Percentiles rank a stretch among this genome's conserved stretches.
These are phyloP conservation scores for Avena insularis DNA, from an alignment of 176 grass and related monocot species.

Conservation along the genomic window DNA sequence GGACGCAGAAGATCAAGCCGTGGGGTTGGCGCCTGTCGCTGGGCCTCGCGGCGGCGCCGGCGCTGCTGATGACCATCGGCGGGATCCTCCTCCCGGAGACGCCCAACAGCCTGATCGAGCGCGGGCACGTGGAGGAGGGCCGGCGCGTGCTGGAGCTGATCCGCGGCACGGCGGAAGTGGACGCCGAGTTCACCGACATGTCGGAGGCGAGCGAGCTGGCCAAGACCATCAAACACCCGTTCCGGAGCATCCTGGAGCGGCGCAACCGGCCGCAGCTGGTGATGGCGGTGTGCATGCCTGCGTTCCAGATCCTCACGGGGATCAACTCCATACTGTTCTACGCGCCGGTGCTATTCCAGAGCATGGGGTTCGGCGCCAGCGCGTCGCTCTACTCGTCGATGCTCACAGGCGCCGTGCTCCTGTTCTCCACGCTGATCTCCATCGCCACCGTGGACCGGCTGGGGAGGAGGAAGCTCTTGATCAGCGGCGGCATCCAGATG, in stretches of 20 bases:
- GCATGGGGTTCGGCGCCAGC: slow-evolving; percentile 82
- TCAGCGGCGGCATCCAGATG: slow-evolving; percentile 92
- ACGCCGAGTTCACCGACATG: slow-evolving; percentile 92
- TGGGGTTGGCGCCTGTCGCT: slow-evolving; percentile 96
- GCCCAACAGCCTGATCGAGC: slow-evolving; percentile 91
- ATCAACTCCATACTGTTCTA: slow-evolving; percentile 99
- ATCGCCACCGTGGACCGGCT: slow-evolving; percentile 18
- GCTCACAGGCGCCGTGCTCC: slow-evolving; percentile 83
- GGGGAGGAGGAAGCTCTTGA: slow-evolving; percentile 46
- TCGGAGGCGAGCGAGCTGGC: slow-evolving; percentile 84
- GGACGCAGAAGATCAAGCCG: slow-evolving; percentile 75
- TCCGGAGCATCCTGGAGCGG: slow-evolving; percentile 79
- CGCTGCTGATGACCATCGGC: slow-evolving; percentile 75
- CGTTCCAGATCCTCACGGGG: slow-evolving; percentile 88
- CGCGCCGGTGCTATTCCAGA: slow-evolving; percentile 94
- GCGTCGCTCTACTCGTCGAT: slow-evolving; percentile 87
- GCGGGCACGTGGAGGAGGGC: slow-evolving; percentile 57
- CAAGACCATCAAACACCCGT: slow-evolving; percentile 86
- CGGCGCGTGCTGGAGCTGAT: slow-evolving; percentile 75
- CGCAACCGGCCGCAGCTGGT: slow-evolving; percentile 89
- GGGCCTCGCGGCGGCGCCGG: slow-evolving; percentile 66
- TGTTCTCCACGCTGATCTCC: slow-evolving; percentile 56
- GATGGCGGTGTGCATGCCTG: slow-evolving; percentile 92
- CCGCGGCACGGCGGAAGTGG: slow-evolving; percentile 74
- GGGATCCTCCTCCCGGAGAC: slow-evolving; percentile 87